Evolutionary conservation across 768 basidiomycete species (phyloP), one percentile per base, ranked within the genome.

Genomic region (Thelephora aurantiotincta): DNA sequence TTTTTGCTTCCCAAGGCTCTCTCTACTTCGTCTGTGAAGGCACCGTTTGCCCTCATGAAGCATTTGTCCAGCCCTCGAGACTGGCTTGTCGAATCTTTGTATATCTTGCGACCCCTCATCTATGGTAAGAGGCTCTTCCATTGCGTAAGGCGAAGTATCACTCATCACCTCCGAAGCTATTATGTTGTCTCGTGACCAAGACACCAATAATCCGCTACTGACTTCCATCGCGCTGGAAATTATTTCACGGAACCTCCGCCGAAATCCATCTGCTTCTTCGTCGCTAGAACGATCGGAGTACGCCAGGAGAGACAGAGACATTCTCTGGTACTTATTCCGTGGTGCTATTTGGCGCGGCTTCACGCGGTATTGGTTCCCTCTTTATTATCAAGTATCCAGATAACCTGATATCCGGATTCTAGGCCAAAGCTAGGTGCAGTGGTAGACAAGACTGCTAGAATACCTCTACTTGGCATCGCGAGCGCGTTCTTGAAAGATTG

Each of bases 291-390:
- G 82, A 44, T 64, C 75, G 12, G 90, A 93, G 58, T 86, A 93
- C 55, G 83, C 87, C 12, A 72, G 75, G 47, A 70, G 89, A 54
- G 92, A 96, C 61, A 73, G 79, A 46, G 82, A 87, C 54, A 72
- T 94, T 52, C 58, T 84, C 9, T 88, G 82, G 80, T 90, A 91
- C 58, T 72, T 93, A 38, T 64, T 94, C 51, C 80, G 88, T 36
- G 91, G 90, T 16, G 78, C 83, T 16, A 76, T 93, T 45, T 96
- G 92, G 92, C 67, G 78, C 50, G 68, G 72, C 9, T 89, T 78
- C 65, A 88, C 87, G 35, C 68, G 76, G 87, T 82, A 51, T 38
- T 43, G 52, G 37, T 18, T 44, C 48, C 43, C 35, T 53, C 3
- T 48, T 33, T 11, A 20, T 20, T 22, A 11, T 35, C 20, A 46